Conservation (phyloP, 441 rosid species). For the Pelargonium australe region DNA sequence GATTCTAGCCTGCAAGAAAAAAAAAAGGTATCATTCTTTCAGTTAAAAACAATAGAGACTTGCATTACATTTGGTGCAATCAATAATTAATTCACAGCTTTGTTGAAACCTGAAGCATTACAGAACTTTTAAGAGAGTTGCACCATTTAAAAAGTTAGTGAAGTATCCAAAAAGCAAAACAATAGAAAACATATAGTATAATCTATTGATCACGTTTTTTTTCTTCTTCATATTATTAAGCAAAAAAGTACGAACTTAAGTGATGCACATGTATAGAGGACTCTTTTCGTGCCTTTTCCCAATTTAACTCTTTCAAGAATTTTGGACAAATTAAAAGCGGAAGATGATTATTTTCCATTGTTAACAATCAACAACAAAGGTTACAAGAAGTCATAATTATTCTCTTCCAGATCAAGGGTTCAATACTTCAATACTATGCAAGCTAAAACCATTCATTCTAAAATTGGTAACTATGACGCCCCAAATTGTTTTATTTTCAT, state of each 20-base stretch:
- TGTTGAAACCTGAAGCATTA: not conserved
- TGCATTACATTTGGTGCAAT: not conserved
- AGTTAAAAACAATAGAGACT: not conserved
- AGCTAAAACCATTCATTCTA: slow-evolving; percentile 2
- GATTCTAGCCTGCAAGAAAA: slow-evolving; percentile 54
- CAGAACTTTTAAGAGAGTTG: not conserved
- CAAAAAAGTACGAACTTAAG: not conserved
- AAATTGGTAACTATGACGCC: not conserved
- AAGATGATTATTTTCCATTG: too few species aligned
- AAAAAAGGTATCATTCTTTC: not conserved
- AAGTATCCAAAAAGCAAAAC: not conserved
- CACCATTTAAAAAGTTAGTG: not conserved
- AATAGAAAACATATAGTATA: not conserved
- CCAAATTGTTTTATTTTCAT: not conserved
- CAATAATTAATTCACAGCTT: not conserved
- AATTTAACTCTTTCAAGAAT: not conserved
- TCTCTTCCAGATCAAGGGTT: too few species aligned
- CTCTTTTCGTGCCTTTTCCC: not conserved
- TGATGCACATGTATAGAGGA: not conserved
- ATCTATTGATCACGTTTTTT: not conserved
- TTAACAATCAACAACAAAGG: too few species aligned
- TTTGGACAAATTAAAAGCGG: too few species aligned
- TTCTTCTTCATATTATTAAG: not conserved
- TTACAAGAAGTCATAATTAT: too few species aligned
- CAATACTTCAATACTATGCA: not conserved